A percentile compares a stretch with the other conserved stretches of the same genome.
phyloP scores from a whole-genome alignment of 257 asterid species.

The Petunia secreta region DNA sequence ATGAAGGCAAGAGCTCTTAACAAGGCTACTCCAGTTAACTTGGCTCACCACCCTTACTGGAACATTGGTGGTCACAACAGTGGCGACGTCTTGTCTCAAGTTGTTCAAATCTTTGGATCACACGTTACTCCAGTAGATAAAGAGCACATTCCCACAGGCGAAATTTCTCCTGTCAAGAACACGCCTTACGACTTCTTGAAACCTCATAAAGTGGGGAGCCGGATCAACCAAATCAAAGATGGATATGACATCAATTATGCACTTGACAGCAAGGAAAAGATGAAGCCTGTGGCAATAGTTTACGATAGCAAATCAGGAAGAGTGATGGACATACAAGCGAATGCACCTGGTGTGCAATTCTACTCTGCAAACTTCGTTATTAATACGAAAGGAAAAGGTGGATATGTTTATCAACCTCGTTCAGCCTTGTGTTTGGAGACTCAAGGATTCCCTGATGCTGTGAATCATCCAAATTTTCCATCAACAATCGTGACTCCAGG shows the following conservation, averaged over 20 bases:
- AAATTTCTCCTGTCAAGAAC: slow-evolving; percentile 10
- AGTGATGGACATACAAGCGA: slow-evolving; percentile 16
- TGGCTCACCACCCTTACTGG: slow-evolving; percentile 24
- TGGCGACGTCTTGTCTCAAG: neutral
- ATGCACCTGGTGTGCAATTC: slow-evolving; percentile 33
- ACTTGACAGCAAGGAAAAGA: neutral
- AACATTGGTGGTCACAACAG: slow-evolving; percentile 19
- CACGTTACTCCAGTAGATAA: slow-evolving; percentile 23
- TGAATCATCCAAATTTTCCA: slow-evolving; percentile 36
- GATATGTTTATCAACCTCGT: slow-evolving; percentile 23
- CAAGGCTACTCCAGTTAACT: slow-evolving; percentile 19
- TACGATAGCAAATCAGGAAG: slow-evolving; percentile 28
- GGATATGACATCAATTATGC: slow-evolving; percentile 30
- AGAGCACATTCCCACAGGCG: slow-evolving; percentile 15
- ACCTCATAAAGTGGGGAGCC: slow-evolving; percentile 18
- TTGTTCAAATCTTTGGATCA: slow-evolving; percentile 18
- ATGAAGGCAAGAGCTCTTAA: slow-evolving; percentile 14
- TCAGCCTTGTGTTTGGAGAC: slow-evolving; percentile 31
- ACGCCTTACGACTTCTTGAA: slow-evolving; percentile 26
- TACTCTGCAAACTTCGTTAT: slow-evolving; percentile 20
- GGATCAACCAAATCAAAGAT: slow-evolving; percentile 1
- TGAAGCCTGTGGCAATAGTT: slow-evolving; percentile 27
- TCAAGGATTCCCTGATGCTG: slow-evolving; percentile 34
- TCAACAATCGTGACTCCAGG: slow-evolving; percentile 22
- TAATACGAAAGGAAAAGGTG: slow-evolving; percentile 32